Evolutionary conservation across 78 protist species (phyloP).

Genomic region (Protostelium mycophagum): DNA sequence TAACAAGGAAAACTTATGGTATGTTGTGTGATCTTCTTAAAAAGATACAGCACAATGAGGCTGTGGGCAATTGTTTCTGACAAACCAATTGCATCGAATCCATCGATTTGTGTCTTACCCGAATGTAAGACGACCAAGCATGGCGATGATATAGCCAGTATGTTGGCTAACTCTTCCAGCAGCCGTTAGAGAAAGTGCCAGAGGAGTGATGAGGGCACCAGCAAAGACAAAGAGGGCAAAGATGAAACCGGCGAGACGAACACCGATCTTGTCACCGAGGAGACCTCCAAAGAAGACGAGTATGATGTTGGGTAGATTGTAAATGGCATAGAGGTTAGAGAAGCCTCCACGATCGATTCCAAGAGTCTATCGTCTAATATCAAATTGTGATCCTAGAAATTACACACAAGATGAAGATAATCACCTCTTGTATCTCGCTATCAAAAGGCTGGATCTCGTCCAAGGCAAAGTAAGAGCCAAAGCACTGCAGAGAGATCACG

Average conservation of each 20-base stretch:
- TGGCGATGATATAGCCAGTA: neutral
- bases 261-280: slow-evolving; percentile 4
- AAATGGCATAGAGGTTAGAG: neutral
- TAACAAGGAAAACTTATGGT: too few species aligned
- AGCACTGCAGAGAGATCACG: slow-evolving; percentile 5
- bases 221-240: neutral
- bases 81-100: too few species aligned
- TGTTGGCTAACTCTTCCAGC: neutral
- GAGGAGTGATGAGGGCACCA: neutral
- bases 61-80: too few species aligned
- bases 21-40: too few species aligned
- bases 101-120: neutral
- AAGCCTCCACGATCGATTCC: neutral
- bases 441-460: slow-evolving; percentile 10
- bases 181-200: neutral
- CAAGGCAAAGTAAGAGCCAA: slow-evolving; percentile 5
- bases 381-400: too few species aligned
- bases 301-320: neutral
- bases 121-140: neutral
- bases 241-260: slow-evolving; percentile 1
- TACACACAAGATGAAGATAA: too few species aligned
- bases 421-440: neutral
- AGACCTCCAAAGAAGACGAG: slow-evolving; percentile 10
- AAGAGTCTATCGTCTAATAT: neutral
- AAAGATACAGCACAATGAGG: too few species aligned